These are phyloP conservation scores for Phaseolus lunatus DNA, from an alignment of 306 rosid species.

Conservation along the genomic window DNA sequence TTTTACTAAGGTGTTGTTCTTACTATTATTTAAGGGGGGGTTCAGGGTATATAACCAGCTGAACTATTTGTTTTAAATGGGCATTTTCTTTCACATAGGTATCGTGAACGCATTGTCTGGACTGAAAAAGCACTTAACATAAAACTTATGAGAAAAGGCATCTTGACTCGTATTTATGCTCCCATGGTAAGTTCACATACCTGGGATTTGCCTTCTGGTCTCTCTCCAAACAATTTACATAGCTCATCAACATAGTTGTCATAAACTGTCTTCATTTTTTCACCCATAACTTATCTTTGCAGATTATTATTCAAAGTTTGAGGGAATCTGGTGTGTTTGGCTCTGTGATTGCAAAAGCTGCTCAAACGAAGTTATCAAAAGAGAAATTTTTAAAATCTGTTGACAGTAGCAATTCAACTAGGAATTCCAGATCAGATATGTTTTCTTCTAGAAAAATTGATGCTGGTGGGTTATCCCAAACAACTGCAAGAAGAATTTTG, in stretches of 20 bases:
- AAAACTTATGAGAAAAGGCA: constrained; percentile 84
- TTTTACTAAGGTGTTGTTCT: not conserved
- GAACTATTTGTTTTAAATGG: constrained; percentile 22
- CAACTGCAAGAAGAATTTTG: constrained; percentile 72
- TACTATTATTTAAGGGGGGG: not conserved
- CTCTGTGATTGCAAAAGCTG: constrained; percentile 71
- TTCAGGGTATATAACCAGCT: constrained; percentile 14
- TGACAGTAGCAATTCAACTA: constrained; percentile 75
- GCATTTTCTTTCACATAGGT: constrained; percentile 61
- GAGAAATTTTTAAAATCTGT: constrained; percentile 72
- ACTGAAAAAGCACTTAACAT: constrained; percentile 65
- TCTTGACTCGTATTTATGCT: constrained; percentile 84
- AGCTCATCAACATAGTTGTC: constrained; percentile 7
- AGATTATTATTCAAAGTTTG: constrained; percentile 84
- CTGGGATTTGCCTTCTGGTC: constrained; percentile 28
- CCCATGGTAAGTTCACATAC: constrained; percentile 69
- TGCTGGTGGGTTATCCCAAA: constrained; percentile 60
- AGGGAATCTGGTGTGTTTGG: constrained; percentile 80
- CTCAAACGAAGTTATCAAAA: constrained; percentile 59
- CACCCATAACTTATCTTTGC: constrained; percentile 37
- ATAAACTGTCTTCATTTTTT: constrained; percentile 20
- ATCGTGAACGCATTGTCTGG: constrained; percentile 91
- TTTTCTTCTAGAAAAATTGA: constrained; percentile 70
- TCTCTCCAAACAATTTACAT: constrained; percentile 32
- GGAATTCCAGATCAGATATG: constrained; percentile 52